Base-by-base conservation (phyloP, 176 grass and related monocot species). In the Otatea glauca region DNA sequence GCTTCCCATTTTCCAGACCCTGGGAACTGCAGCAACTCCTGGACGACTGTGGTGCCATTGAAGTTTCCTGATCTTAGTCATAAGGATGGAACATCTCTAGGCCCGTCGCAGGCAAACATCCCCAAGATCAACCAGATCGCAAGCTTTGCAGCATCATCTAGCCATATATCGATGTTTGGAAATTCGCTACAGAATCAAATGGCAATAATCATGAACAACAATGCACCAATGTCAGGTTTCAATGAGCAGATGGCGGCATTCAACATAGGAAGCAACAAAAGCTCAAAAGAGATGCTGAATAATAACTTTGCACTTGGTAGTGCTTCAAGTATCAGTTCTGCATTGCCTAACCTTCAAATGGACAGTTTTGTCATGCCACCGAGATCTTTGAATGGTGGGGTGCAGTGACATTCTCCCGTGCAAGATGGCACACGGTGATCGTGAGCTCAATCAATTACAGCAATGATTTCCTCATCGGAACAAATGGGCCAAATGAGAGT, bases 121-220 rank as follows among this genome's bases (percentile, higher is more conserved):
- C 21, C 53, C 14, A 73, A n/a, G 25, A 54, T 70, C 60, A 63
- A 85, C 43, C 70, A 72, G 23, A 5, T 69, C 0, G 12, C 45
- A 13, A 51, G 35, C 69, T 37, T 76, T 68, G 41, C 43, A 9
- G 6, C 51, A 9, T 64, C 81, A 38, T 60, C 61, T 38, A 14
- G 39, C 2, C 72, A 72, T 16, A 51, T 70, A 24, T 16, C 27
- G 0, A 58, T 72, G 65, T 72, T 81, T 9, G 47, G 47, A 48
- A 76, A 66, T 74, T 58, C 67, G 32, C 63, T 34, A 37, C 65
- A 81, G 11, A 74, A 69, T 37, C 60, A 83, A 67, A 65, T 74
- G 13, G 7, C 43, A 61, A 42, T 25, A 10, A 53, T 83, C 62
- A 10, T 42, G 14, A 64, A 43, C 7, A 86, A 16, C 34, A 42